Conservation (phyloP, 306 rosid genomes). For the Acacia crassicarpa region DNA sequence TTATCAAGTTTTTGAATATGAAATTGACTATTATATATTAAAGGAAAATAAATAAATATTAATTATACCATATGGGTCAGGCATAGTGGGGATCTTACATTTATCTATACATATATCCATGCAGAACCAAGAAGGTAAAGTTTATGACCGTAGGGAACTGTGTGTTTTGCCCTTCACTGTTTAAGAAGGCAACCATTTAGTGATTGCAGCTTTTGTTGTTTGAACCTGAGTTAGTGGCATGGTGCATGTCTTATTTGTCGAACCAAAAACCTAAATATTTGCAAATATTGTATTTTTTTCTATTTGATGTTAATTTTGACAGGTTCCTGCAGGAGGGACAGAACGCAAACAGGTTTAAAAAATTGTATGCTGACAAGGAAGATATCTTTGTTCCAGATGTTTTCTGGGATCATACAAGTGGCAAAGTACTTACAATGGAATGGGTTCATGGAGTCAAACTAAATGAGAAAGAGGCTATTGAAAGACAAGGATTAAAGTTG, state of each 20-base stretch:
- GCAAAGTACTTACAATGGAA: constrained; percentile 86
- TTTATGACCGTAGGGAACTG: neutral
- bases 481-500: constrained; percentile 84
- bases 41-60: neutral
- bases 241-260: neutral
- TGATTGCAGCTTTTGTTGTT: neutral
- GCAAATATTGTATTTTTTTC: constrained; percentile 36
- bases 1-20: neutral
- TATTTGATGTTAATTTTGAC: constrained; percentile 85
- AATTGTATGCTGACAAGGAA: constrained; percentile 90
- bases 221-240: neutral
- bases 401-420: constrained; percentile 91
- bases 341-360: constrained; percentile 86
- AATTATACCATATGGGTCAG: neutral
- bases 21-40: neutral
- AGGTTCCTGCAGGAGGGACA: constrained; percentile 96
- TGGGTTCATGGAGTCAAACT: constrained; percentile 96
- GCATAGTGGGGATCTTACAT: neutral
- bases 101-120: too few species aligned
- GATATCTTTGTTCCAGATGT: constrained; percentile 84
- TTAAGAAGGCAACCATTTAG: neutral
- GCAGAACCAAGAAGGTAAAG: neutral
- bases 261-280: neutral
- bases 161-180: neutral
- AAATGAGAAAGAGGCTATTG: constrained; percentile 87